Base-by-base conservation (phyloP, 1,139 yeast genomes). In the Lodderomyces margitis region DNA sequence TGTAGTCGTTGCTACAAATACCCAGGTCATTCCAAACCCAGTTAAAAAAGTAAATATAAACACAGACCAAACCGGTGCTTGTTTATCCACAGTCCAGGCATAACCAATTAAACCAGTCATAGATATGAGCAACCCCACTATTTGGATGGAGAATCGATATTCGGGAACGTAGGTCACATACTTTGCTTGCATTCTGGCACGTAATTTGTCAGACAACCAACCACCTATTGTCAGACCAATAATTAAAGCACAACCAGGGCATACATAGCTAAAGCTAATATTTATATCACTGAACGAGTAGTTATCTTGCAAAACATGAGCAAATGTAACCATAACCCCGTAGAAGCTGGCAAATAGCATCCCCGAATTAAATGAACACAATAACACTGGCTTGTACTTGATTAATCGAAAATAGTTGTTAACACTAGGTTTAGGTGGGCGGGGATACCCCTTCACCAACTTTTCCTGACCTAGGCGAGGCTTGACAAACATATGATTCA, bases 21-120 rank as follows among this genome's bases (percentile, higher is more conserved):
- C 76, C 78, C 81, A 78, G 0, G 83, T 73, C 70, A 78, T 68
- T 4, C 83, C 83, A 53, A 76, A 74, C 0, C 81, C 81, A 35
- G 65, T 62, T 7, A 78, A 52, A 46, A 74, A 75, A 0, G 74
- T 57, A 45, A 74, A 73, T 1, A 73, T 60, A 47, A 74, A 68
- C 0, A 78, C 64, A 1, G 69, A 49, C 1, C 57, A 70, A 15
- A 76, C 66, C 45, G 71, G 76, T n/a, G 62, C 59, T n/a, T 66
- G 64, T 31, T 56, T 61, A 14, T 76, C 62, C 32, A 73, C 61
- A 35, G 76, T 59, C 83, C 83, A 79, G 0, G 83, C 83, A 51
- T 75, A 79, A 0, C 80, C 75, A 14, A 76, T 49, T 16, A 76
- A 59, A 1, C 83, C 81, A 15, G 61, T 57, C 49, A 74, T 66